phyloP scores from a whole-genome alignment of 2,329 filamentous ascomycete genomes.

The Metarhizium rileyi region DNA sequence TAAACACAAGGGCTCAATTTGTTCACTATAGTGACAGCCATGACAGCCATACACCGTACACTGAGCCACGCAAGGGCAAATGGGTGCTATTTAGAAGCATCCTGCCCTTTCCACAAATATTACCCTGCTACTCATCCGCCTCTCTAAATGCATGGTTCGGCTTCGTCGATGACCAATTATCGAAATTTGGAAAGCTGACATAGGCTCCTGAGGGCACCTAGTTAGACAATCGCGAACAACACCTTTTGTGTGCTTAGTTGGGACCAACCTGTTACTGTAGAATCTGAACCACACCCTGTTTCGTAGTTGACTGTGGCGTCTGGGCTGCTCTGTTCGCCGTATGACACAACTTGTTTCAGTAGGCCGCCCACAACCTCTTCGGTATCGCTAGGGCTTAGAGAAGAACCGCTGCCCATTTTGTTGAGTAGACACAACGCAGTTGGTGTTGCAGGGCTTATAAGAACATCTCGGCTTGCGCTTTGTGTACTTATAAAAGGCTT shows the following conservation, averaged over 20 bases:
- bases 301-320: neutral
- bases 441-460: neutral
- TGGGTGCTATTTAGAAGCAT: too few relatives aligned
- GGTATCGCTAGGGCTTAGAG: neutral
- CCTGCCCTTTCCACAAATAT: too few relatives aligned
- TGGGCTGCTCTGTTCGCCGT: neutral
- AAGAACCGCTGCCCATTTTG: neutral
- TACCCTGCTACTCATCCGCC: neutral
- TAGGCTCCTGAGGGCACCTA: constrained; percentile 35
- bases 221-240: neutral
- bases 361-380: neutral
- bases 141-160: constrained; percentile 2
- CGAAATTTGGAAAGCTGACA: constrained; percentile 66
- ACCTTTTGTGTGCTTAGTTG: constrained; percentile 4
- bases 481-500: neutral
- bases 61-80: too few relatives aligned
- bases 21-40: too few relatives aligned
- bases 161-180: constrained; percentile 38
- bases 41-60: too few relatives aligned
- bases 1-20: too few relatives aligned
- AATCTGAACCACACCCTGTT: neutral
- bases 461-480: neutral
- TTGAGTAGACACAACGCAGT: neutral
- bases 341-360: neutral
- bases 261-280: constrained; percentile 13